A percentile compares a stretch with the other conserved stretches of the same genome.
Evolutionary conservation across 2,329 filamentous ascomycete species (phyloP).

Genomic region (Fusarium mexicanum): DNA sequence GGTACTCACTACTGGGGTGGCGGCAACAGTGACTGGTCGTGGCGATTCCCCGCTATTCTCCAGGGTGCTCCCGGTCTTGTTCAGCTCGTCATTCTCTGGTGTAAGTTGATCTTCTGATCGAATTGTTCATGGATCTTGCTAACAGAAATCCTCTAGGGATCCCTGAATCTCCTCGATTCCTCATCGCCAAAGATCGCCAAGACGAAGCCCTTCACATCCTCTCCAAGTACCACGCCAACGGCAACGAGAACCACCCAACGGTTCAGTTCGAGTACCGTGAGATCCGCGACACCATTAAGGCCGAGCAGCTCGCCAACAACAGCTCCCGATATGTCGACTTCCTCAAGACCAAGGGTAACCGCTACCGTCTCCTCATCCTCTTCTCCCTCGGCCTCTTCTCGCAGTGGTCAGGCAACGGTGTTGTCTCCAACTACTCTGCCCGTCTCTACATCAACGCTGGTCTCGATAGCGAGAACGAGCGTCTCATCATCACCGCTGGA

Average conservation of each 20-base stretch:
- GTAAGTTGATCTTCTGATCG: conserved; percentile 12
- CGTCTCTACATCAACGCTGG: conserved; percentile 69
- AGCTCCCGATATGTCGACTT: conserved; percentile 69
- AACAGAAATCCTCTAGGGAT: conserved; percentile 45
- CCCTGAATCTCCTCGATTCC: conserved; percentile 73
- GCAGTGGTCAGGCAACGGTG: conserved; percentile 73
- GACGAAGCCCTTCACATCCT: conserved; percentile 70
- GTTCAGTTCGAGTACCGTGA: conserved; percentile 74
- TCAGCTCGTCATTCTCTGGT: conserved; percentile 71
- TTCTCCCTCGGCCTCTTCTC: conserved; percentile 73
- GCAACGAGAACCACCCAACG: conserved; percentile 64
- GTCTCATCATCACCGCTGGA: conserved; percentile 64
- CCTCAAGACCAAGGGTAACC: conserved; percentile 69
- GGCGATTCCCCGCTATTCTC: conserved; percentile 71
- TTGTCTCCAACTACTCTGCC: conserved; percentile 74
- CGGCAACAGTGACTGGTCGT: conserved; percentile 66
- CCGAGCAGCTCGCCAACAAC: conserved; percentile 62
- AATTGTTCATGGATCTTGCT: rapidly evolving
- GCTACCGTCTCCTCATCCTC: conserved; percentile 69
- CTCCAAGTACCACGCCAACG: conserved; percentile 70
- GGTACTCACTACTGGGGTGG: conserved; percentile 64
- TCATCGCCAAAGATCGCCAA: conserved; percentile 70
- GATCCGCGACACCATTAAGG: conserved; percentile 69
- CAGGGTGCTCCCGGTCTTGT: conserved; percentile 69
- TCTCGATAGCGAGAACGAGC: conserved; percentile 64